Conservation (phyloP, 768 basidiomycete genomes). For the Pulveroboletus sp. region DNA sequence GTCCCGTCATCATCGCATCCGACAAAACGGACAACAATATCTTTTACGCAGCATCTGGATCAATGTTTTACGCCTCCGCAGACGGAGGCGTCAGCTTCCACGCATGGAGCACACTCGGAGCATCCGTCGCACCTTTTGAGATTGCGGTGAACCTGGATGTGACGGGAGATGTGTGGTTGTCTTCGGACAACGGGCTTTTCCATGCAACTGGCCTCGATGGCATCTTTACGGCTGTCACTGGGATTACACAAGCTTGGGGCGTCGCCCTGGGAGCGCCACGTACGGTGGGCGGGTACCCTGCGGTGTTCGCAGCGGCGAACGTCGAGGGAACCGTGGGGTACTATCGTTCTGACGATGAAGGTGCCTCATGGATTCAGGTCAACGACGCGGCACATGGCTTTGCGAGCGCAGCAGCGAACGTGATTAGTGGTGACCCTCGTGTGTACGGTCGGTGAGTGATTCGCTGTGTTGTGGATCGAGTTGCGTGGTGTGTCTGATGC, state of each 20-base stretch:
- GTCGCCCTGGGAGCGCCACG: constrained; percentile 6
- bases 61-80: constrained; percentile 58
- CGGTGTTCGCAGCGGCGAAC: constrained; percentile 6
- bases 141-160: constrained; percentile 4
- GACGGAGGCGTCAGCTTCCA: constrained; percentile 51
- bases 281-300: neutral
- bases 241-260: constrained; percentile 6
- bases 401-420: constrained; percentile 45
- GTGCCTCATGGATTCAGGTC: constrained; percentile 57
- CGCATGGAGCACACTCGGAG: constrained; percentile 1
- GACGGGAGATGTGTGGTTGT: constrained; percentile 10
- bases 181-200: constrained; percentile 10
- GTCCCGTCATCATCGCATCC: constrained; percentile 59
- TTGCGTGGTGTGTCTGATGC: neutral
- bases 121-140: constrained; percentile 8
- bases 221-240: neutral
- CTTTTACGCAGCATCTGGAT: constrained; percentile 59
- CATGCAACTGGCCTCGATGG: neutral
- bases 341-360: constrained; percentile 56
- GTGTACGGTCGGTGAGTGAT: constrained; percentile 11
- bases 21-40: constrained; percentile 56
- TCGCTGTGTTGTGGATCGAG: neutral
- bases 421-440: constrained; percentile 38
- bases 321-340: constrained; percentile 2
- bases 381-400: constrained; percentile 59